Evolutionary conservation across 768 basidiomycete genomes (phyloP).

Genomic region (Boletus sensibilis): DNA sequence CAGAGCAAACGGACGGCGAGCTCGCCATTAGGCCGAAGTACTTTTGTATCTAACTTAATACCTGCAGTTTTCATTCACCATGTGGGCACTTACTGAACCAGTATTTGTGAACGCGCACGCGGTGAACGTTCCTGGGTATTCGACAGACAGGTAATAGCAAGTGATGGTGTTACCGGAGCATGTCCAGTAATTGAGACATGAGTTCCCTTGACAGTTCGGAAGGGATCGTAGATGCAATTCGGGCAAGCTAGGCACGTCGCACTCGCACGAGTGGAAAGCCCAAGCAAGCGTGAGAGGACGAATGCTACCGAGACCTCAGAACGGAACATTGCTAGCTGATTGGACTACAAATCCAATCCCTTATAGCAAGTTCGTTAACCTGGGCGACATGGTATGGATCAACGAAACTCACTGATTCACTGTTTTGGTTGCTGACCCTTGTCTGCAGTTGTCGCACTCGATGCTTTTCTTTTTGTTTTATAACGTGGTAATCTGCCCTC

Average conservation of each 20-base stretch:
- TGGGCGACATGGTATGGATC: not conserved
- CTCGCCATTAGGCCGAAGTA: not conserved
- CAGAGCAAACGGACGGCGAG: conserved; percentile 4
- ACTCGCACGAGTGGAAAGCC: not conserved
- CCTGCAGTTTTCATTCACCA: not conserved
- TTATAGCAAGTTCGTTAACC: not conserved
- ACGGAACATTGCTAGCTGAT: not conserved
- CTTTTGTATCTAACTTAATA: not conserved
- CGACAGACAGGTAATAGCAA: conserved; percentile 11
- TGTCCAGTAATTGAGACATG: conserved; percentile 10
- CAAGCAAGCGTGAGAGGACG: not conserved
- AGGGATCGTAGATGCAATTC: conserved; percentile 2
- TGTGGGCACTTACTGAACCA: not conserved
- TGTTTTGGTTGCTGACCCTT: not conserved
- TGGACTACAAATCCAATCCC: not conserved
- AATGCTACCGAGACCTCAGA: not conserved
- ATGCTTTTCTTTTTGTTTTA: not conserved
- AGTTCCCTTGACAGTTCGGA: not conserved
- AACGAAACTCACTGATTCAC: not conserved
- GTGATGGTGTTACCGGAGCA: conserved; percentile 6
- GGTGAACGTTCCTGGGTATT: conserved; percentile 12
- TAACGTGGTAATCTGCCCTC: not conserved
- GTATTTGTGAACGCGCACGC: not conserved
- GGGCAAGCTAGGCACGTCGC: conserved; percentile 3
- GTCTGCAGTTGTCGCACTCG: not conserved